phyloP scores from a whole-genome alignment of 2,329 filamentous ascomycete species.

The Fusarium redolens region DNA sequence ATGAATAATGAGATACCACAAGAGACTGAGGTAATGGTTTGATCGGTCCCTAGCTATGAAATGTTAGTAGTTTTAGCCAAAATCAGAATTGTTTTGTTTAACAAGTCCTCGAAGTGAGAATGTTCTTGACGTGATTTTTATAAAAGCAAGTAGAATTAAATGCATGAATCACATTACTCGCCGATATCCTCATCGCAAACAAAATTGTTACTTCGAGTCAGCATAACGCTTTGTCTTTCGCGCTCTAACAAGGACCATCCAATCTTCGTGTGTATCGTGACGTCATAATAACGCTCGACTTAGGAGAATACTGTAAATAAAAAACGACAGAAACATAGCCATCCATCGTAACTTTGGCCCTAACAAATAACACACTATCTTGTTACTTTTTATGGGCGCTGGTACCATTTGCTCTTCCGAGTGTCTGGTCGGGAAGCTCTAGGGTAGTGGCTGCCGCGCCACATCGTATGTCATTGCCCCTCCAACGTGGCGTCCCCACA shows the following conservation, averaged over 20 bases:
- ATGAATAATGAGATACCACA: slow-evolving; percentile 35
- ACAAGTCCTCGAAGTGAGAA: too few relatives aligned
- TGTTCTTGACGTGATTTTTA: too few relatives aligned
- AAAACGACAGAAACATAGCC: background rate
- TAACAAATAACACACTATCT: background rate
- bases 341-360: background rate
- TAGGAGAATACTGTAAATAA: background rate
- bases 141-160: background rate
- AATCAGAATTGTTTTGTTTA: background rate
- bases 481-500: slow-evolving; percentile 35
- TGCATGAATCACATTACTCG: accelerated
- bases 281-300: background rate
- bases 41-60: background rate
- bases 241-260: too few relatives aligned
- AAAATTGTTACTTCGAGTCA: too few relatives aligned
- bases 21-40: background rate
- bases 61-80: background rate
- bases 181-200: background rate
- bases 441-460: slow-evolving; percentile 19
- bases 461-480: slow-evolving; percentile 40
- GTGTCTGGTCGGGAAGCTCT: background rate
- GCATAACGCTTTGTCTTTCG: too few relatives aligned
- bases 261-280: too few relatives aligned
- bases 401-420: background rate
- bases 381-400: background rate